Conservation (phyloP, 768 basidiomycete genomes). For the Lepiota venenata region DNA sequence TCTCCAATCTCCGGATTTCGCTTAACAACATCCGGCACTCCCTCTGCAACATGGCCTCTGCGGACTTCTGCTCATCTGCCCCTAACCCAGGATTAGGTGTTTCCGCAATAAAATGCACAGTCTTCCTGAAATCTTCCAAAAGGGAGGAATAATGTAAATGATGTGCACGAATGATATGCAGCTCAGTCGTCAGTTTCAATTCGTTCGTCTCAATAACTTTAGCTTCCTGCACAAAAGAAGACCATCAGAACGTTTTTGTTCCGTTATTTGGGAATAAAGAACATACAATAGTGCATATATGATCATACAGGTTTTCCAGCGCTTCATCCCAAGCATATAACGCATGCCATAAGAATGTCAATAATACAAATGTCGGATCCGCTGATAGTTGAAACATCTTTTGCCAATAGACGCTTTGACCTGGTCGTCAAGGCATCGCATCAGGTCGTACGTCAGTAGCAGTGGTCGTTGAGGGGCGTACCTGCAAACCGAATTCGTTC, state of each 20-base stretch:
- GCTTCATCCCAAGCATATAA: constrained; percentile 63
- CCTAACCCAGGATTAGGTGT: constrained; percentile 38
- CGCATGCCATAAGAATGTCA: constrained; percentile 56
- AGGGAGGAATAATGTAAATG: constrained; percentile 47
- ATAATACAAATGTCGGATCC: constrained; percentile 54
- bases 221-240: constrained; percentile 34
- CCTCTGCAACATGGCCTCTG: constrained; percentile 23
- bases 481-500: constrained; percentile 45
- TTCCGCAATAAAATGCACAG: constrained; percentile 39
- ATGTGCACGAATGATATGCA: constrained; percentile 52
- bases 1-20: constrained; percentile 42
- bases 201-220: constrained; percentile 36
- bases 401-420: constrained; percentile 46
- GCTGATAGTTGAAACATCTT: constrained; percentile 33
- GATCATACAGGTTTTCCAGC: constrained; percentile 46
- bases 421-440: constrained; percentile 12
- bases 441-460: background rate
- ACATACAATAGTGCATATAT: constrained; percentile 47
- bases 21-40: constrained; percentile 38
- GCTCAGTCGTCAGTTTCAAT: constrained; percentile 42
- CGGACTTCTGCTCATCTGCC: constrained; percentile 1
- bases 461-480: constrained; percentile 4
- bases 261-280: background rate
- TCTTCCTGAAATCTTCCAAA: constrained; percentile 43
- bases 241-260: background rate